Base-by-base conservation (phyloP, 2,329 filamentous ascomycete genomes). In the Bertia moriformis region DNA sequence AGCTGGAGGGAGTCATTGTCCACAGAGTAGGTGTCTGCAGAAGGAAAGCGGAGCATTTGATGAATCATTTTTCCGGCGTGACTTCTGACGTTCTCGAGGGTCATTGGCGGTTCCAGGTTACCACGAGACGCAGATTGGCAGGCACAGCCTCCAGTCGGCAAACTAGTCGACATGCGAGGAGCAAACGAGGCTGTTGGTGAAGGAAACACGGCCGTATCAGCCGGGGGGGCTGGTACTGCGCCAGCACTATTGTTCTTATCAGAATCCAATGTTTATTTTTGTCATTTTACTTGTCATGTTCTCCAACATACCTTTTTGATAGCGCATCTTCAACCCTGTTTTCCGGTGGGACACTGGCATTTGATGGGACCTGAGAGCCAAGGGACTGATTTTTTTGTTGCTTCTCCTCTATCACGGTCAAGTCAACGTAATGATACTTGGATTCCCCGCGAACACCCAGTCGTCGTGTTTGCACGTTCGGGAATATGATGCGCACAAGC, bases 401-500 rank as follows among this genome's bases (percentile, higher is more conserved):
- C 41, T 62, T 60, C 43, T 62, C 59, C 41, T 63, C 60, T 19
- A 62, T 59, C 33, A 67, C 57, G 2, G 62, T 62, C 42, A 67
- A 50, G 45, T 67, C 64, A 37, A 67, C 64, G 47, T 82, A 82
- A 51, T 82, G 77, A 51, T 82, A 82, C 50, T 82, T 82, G 38
- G 77, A 81, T 56, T 82, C 76, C 40, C 77, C 77, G 39, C 77
- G 67, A 22, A 81, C 75, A 43, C 77, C 77, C 19, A 82, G 60
- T 39, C 77, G 66, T 44, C 77, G 63, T 39, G 77, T 82, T 52
- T 79, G 73, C 36, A 82, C 78, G 46, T 76, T 77, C 1, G 76
- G 76, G 48, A 81, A 82, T 48, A 81, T 80, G 45, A 82, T 78
- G 33, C 77, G 67, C 32, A 82, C 77, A 27, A 82, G 67, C 51